Evolutionary conservation across 306 rosid genomes (phyloP), one percentile per base, ranked within the genome.

Genomic region (Begonia loranthoides): DNA sequence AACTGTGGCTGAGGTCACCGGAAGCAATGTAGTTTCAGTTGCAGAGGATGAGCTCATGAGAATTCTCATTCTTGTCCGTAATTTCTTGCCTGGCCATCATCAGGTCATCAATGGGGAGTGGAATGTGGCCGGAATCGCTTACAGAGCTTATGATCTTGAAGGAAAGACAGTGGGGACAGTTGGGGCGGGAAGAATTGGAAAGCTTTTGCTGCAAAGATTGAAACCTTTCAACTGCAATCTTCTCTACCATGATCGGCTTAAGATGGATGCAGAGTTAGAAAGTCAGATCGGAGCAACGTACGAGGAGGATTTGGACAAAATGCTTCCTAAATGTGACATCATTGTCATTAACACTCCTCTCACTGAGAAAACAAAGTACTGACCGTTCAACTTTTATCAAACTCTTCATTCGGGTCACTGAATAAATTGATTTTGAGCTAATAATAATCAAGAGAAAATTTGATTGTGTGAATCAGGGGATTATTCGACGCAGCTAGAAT

Each of bases 11-110:
- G 97, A 90, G 79, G 83, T 90, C 71, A 90, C 97, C 0, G 97
- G 97, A 69, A 85, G 95, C 66, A 90, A 90, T 47, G 70, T 60
- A 15, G 97, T 90, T 14, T 90, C 95, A 0, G 97, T 90, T 44
- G 97, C 97, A 0, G 97, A 90, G 69, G 97, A 90, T 21, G 97
- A 90, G 64, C 83, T 90, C 55, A 72, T 90, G 95, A 74, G 97
- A 68, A 76, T 90, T 70, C 94, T 90, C 56, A 68, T 90, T 72
- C 94, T 90, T 1, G 57, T 78, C 45, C 71, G 95, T 78, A 90
- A 90, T 65, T 90, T 90, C 64, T 4, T 90, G 28, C 97, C 95
- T 0, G 97, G 94, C 11, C 59, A 85, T 61, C 85, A 76, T 52
- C n/a, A 90, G 73, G 78, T 81, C 44, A 10, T 63, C 54, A 62